A percentile compares a stretch with the other conserved stretches of the same genome.
Conservation (phyloP, 495 filamentous ascomycete genomes). For the Echria macrotheca region DNA sequence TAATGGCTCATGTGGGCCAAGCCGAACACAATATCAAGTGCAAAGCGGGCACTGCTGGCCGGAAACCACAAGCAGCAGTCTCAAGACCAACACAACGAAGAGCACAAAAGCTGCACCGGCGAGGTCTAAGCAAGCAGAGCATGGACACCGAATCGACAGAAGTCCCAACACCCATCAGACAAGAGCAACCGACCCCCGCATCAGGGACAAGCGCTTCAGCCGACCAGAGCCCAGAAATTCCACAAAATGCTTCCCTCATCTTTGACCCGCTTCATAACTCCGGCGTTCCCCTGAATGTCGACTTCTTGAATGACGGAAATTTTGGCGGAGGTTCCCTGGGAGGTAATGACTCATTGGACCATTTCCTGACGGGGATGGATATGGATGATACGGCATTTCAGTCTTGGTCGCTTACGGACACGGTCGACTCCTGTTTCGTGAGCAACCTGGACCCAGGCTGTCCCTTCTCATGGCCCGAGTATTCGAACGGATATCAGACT, state of each 20-base stretch:
- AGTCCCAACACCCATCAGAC: background rate
- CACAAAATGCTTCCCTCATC: background rate
- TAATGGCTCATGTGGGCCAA: conserved; percentile 18
- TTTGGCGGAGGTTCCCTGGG: background rate
- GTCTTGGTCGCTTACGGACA: conserved; percentile 3
- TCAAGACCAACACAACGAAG: background rate
- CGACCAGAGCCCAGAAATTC: background rate
- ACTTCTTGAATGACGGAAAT: background rate
- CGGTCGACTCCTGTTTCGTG: conserved; percentile 10
- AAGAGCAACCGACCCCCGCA: background rate
- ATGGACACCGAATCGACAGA: background rate
- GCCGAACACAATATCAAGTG: background rate
- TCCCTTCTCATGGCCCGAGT: conserved; percentile 6
- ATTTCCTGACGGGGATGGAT: no score
- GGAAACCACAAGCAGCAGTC: background rate
- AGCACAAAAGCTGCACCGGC: background rate
- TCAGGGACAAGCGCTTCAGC: background rate
- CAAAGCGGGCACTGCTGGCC: background rate
- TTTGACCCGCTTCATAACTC: no score
- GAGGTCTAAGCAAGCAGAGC: background rate
- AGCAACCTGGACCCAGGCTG: conserved; percentile 10
- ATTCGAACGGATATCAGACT: conserved; percentile 3
- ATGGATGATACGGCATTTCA: conserved; percentile 3
- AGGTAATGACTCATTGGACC: background rate
- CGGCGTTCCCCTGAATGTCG: background rate